Evolutionary conservation across 352 stramenopile genomes (phyloP).

Genomic region (Globisporangium cederbergense): DNA sequence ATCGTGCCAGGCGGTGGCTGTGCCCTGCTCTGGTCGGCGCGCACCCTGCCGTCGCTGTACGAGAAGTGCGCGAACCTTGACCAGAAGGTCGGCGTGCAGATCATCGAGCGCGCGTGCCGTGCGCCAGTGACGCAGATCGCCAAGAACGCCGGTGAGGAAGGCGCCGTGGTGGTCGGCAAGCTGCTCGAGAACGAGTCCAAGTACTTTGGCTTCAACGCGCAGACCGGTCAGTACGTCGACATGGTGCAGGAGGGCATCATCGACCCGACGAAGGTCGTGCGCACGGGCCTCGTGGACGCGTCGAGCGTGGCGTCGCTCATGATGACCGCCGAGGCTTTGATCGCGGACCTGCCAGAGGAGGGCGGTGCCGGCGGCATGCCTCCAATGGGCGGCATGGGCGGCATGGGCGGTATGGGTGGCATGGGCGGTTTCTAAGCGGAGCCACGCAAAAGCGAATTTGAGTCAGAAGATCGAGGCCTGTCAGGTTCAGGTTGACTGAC

Average conservation of each 20-base stretch:
- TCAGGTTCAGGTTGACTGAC: not conserved
- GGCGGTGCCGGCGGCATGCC: conserved; percentile 39
- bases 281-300: conserved; percentile 97
- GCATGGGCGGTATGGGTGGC: conserved; percentile 78
- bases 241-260: conserved; percentile 99
- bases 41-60: conserved; percentile 88
- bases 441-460: not conserved
- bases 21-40: conserved; percentile 96
- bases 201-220: conserved; percentile 96
- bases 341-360: conserved; percentile 95
- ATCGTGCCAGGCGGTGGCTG: conserved; percentile 98
- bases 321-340: conserved; percentile 99
- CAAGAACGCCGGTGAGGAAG: conserved; percentile 98
- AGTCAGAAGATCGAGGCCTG: not conserved
- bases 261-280: conserved; percentile 97
- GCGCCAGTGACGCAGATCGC: conserved; percentile 96
- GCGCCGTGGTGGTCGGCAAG: conserved; percentile 98
- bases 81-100: conserved; percentile 98
- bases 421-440: conserved; percentile 63
- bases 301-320: conserved; percentile 98
- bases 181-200: conserved; percentile 94
- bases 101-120: conserved; percentile 94
- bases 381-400: conserved; percentile 82
- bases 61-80: conserved; percentile 93
- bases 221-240: conserved; percentile 96